Conservation (phyloP, 306 rosid genomes). For the Casuarina cunninghamiana region DNA sequence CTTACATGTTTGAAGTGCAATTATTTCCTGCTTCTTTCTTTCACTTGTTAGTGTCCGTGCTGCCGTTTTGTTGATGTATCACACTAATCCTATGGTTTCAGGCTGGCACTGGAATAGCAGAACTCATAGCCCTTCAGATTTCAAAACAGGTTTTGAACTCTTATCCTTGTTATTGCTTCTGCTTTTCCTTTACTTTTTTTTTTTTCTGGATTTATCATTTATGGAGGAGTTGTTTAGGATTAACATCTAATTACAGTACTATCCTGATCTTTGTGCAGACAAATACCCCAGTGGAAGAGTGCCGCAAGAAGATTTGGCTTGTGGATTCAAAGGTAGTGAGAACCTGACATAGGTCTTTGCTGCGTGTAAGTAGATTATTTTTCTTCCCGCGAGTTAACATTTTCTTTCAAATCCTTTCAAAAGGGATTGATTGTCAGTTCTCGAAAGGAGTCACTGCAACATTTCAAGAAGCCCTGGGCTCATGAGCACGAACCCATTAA, state of each 20-base stretch:
- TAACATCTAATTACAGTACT: conserved; percentile 8
- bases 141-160: conserved; percentile 71
- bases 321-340: conserved; percentile 86
- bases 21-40: conserved; percentile 14
- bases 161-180: background rate
- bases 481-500: conserved; percentile 75
- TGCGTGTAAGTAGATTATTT: conserved; percentile 14
- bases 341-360: conserved; percentile 13
- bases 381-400: conserved; percentile 27
- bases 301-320: conserved; percentile 82
- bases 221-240: background rate
- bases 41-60: background rate
- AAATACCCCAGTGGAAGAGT: conserved; percentile 68
- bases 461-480: conserved; percentile 96
- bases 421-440: conserved; percentile 89
- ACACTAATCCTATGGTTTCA: conserved; percentile 48
- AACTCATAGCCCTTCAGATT: conserved; percentile 88
- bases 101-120: conserved; percentile 99
- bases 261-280: conserved; percentile 54
- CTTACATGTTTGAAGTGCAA: background rate
- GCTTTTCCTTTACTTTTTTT: background rate
- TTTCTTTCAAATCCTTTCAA: conserved; percentile 23
- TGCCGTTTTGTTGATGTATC: conserved; percentile 20
- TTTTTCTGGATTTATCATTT: background rate
- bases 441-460: conserved; percentile 87